A percentile compares a stretch with the other conserved stretches of the same genome.
These are phyloP conservation scores for Carex parvula DNA, from an alignment of 176 grass and related monocot species.

Conservation along the genomic window DNA sequence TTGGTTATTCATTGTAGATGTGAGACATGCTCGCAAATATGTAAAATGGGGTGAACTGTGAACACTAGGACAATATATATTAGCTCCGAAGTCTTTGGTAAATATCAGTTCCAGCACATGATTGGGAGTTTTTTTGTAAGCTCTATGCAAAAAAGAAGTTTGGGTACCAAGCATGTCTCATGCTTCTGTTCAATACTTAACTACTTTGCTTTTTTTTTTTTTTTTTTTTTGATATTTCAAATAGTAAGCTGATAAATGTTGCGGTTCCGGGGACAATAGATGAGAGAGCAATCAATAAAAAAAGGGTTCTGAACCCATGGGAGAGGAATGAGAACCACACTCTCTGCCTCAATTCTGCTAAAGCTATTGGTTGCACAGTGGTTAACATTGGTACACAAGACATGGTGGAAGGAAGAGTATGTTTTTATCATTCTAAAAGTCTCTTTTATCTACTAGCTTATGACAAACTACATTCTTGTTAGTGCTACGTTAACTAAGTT, in stretches of 20 bases:
- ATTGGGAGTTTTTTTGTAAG: background rate
- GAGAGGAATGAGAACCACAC: slow-evolving; percentile 99
- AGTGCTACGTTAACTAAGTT: background rate
- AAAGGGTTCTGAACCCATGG: slow-evolving; percentile 97
- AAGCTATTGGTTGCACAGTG: slow-evolving; percentile 98
- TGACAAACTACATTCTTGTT: background rate
- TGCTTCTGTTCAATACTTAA: background rate
- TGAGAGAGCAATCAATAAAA: slow-evolving; percentile 98
- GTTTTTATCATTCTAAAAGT: slow-evolving; percentile 10
- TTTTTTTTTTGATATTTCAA: slow-evolving; percentile 30
- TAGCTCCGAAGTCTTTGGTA: background rate
- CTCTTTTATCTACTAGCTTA: background rate
- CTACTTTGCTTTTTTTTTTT: slow-evolving; percentile 24
- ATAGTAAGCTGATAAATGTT: slow-evolving; percentile 97
- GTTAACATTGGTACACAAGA: slow-evolving; percentile 99
- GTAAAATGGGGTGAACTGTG: slow-evolving; percentile 7
- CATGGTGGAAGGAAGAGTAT: slow-evolving; percentile 94
- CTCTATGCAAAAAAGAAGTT: background rate
- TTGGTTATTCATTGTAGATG: background rate
- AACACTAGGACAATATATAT: background rate
- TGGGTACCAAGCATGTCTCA: background rate
- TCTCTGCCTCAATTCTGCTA: slow-evolving; percentile 98
- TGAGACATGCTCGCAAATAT: background rate
- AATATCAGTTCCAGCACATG: slow-evolving; percentile 3
- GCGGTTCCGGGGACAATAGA: slow-evolving; percentile 96